Percentiles rank a stretch among this genome's conserved stretches.
phyloP scores from a whole-genome alignment of 371 early-diverging fungal genomes.

The Lichtheimia ornata region DNA sequence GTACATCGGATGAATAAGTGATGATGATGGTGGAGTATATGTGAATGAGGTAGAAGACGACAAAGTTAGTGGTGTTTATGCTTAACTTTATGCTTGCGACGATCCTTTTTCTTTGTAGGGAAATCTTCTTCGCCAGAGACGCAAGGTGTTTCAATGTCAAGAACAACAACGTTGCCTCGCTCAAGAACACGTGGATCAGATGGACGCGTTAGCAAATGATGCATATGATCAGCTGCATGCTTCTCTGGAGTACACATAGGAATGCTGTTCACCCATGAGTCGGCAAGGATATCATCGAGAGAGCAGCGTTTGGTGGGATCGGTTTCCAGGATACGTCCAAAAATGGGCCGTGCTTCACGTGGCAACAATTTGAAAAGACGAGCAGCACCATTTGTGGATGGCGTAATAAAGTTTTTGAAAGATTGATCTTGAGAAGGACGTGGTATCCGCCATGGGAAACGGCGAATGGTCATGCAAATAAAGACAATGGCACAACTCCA shows the following conservation, averaged over 20 bases:
- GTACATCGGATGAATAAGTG: too few relatives aligned
- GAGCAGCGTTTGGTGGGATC: constrained; percentile 52
- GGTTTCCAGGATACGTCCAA: constrained; percentile 44
- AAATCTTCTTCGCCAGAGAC: constrained; percentile 17
- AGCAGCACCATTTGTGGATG: constrained; percentile 35
- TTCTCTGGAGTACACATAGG: constrained; percentile 44
- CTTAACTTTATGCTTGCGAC: constrained; percentile 5
- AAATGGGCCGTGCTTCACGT: constrained; percentile 39
- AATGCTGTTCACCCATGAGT: constrained; percentile 58
- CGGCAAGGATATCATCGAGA: constrained; percentile 45
- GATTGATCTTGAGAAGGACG: constrained; percentile 47
- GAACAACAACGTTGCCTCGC: constrained; percentile 24
- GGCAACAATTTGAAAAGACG: constrained; percentile 52
- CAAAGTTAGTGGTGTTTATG: background rate
- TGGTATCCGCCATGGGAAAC: constrained; percentile 70
- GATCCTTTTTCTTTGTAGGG: constrained; percentile 9
- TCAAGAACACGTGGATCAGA: constrained; percentile 25
- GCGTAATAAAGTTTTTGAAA: constrained; percentile 41
- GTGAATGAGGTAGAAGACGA: background rate
- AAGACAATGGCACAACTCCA: constrained; percentile 64
- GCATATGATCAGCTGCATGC: constrained; percentile 32
- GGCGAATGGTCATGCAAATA: constrained; percentile 67
- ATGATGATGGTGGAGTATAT: background rate
- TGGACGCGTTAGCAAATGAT: constrained; percentile 39
- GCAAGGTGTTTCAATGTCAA: constrained; percentile 14